These are phyloP conservation scores for Trichoderma virens DNA, from an alignment of 495 filamentous ascomycete species.

Conservation along the genomic window DNA sequence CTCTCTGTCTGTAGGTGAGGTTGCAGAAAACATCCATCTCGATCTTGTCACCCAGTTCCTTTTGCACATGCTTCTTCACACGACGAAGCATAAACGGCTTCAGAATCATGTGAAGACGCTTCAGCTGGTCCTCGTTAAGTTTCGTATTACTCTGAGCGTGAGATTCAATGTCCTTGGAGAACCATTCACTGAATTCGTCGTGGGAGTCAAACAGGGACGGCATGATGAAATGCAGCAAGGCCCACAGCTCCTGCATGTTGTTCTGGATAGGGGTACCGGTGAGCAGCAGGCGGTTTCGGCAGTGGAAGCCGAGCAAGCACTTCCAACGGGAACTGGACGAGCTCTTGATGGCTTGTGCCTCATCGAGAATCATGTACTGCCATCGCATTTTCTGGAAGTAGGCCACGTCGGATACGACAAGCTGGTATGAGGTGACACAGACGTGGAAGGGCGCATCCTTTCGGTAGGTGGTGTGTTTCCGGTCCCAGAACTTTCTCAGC, in stretches of 20 bases:
- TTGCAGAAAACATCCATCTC: constrained; percentile 95
- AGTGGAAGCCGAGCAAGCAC: constrained; percentile 85
- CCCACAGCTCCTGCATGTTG: constrained; percentile 99
- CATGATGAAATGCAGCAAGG: constrained; percentile 98
- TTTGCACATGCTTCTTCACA: constrained; percentile 98
- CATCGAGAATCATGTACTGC: constrained; percentile 99
- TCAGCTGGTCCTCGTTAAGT: constrained; percentile 93
- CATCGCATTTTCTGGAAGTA: constrained; percentile 99
- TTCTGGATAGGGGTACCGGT: constrained; percentile 99
- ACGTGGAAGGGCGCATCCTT: constrained; percentile 93
- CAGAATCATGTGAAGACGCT: constrained; percentile 95
- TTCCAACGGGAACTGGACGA: constrained; percentile 96
- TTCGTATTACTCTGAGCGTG: constrained; percentile 98
- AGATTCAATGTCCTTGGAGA: constrained; percentile 98
- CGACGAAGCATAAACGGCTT: constrained; percentile 99
- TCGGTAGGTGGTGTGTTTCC: constrained; percentile 91
- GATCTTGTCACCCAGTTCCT: constrained; percentile 97
- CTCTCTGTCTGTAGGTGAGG: constrained; percentile 93
- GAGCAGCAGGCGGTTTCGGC: constrained; percentile 87
- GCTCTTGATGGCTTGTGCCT: constrained; percentile 98
- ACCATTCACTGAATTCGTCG: constrained; percentile 99
- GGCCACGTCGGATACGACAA: constrained; percentile 88
- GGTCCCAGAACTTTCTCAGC: constrained; percentile 96
- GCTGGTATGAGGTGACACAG: constrained; percentile 91
- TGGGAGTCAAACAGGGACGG: constrained; percentile 96